Evolutionary conservation across 352 stramenopile species (phyloP).

Genomic region (Pythium sukuiense): DNA sequence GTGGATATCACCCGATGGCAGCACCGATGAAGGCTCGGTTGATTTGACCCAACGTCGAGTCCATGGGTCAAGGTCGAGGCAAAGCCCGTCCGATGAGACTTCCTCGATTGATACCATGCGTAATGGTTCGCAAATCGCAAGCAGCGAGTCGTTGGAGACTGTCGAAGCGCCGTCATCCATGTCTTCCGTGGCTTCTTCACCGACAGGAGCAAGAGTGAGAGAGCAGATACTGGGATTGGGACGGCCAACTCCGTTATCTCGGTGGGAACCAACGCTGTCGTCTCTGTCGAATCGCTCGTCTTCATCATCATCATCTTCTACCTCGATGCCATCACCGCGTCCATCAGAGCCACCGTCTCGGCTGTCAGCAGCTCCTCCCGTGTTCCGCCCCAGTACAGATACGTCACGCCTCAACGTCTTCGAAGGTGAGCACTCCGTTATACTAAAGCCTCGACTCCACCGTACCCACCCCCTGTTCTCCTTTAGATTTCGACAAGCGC

Average conservation of each 20-base stretch:
- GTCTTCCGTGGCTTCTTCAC: background rate
- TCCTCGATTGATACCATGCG: background rate
- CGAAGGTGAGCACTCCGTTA: constrained; percentile 16
- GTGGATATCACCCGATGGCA: background rate
- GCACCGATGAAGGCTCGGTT: too few relatives aligned
- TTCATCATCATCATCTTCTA: constrained; percentile 10
- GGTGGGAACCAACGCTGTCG: constrained; percentile 31
- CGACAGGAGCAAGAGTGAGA: background rate
- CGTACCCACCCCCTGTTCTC: background rate
- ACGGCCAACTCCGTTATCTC: background rate
- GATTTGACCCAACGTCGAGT: background rate
- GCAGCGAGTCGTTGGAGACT: background rate
- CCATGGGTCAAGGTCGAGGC: background rate
- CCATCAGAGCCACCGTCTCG: constrained; percentile 4
- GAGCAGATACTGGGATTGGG: background rate
- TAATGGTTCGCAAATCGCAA: background rate
- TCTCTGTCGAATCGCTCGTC: constrained; percentile 16
- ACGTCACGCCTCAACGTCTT: constrained; percentile 10
- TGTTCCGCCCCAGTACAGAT: background rate
- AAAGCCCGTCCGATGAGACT: background rate
- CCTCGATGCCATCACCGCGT: background rate
- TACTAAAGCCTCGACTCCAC: too few relatives aligned
- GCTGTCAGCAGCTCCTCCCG: background rate
- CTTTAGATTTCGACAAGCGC: constrained; percentile 60
- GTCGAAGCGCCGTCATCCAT: background rate